Evolutionary conservation across 1,284 basidiomycete genomes (phyloP), one percentile per base, ranked within the genome.

Genomic region (Ganoderma resinaceum): DNA sequence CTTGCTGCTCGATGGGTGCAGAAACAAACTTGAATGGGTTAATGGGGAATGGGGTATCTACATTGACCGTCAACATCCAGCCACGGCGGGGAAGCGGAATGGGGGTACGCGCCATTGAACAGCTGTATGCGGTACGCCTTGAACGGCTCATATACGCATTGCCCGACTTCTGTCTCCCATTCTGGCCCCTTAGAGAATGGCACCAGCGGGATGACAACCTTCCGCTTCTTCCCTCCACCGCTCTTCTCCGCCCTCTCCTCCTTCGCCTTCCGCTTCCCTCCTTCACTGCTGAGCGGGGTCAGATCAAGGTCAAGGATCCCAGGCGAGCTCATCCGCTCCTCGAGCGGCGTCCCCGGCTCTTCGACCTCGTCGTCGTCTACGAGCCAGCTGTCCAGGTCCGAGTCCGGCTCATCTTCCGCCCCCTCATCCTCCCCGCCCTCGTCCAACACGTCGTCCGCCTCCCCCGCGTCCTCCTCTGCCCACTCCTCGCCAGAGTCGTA

Each of bases 401-500:
- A 91, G 78, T 92, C 92, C 1, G 86, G 89, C 14, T 80, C 81
- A 2, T 91, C 91, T 12, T 78, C 84, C 0, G 83, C 87, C 8
- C 78, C 88, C 11, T 68, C 71, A 20, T 92, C 90, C 33, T 82
- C 82, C 20, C 82, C 84, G 40, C 82, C 84, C 37, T 91, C 92
- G 35, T 92, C 89, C 1, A 86, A 82, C 42, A 93, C 87, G 73
- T 93, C 90, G 72, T 95, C 93, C 5, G 86, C 93, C 42, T 88
- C 91, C 14, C 87, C 92, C 26, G 85, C 84, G 78, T 94, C 94
- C 62, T 90, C 91, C 71, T 94, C 93, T 20, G 71, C 71, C 93
- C 94, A 95, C 74, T 95, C 94, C 72, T 89, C 93, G 23, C 92
- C 95, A 66, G 92, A 94, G 79, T 96, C 94, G 75, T 94, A 94